These are phyloP conservation scores for Amanita molliuscula DNA, from an alignment of 768 basidiomycete genomes.

Conservation along the genomic window DNA sequence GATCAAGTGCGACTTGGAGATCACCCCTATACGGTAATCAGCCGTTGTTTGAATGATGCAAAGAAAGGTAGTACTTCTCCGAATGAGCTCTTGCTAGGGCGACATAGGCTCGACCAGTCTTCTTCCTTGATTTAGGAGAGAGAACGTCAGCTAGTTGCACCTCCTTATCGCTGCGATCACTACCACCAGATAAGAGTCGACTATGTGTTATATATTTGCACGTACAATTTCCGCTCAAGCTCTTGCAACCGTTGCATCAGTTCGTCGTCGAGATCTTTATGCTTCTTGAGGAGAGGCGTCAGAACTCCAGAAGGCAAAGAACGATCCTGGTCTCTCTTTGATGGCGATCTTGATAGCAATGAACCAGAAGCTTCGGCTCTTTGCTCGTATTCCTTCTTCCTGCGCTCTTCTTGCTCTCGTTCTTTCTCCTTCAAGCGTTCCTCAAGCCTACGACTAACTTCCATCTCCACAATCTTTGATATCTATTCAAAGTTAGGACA, in stretches of 20 bases:
- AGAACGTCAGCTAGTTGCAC: conserved; percentile 49
- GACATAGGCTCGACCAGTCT: conserved; percentile 77
- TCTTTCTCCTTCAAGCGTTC: conserved; percentile 32
- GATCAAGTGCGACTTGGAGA: conserved; percentile 66
- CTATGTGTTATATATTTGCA: conserved; percentile 12
- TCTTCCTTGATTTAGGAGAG: conserved; percentile 70
- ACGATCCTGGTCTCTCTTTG: conserved; percentile 19
- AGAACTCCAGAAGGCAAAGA: conserved; percentile 39
- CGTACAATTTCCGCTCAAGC: conserved; percentile 65
- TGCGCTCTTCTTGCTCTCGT: conserved; percentile 25
- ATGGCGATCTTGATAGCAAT: conserved; percentile 23
- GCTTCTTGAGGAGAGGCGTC: conserved; percentile 51
- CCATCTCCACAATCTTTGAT: conserved; percentile 61
- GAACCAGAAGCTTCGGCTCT: conserved; percentile 14
- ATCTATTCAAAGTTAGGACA: conserved; percentile 32
- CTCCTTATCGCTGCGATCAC: conserved; percentile 55
- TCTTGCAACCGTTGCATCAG: conserved; percentile 54
- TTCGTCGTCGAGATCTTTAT: conserved; percentile 61
- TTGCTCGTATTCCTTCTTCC: conserved; percentile 21
- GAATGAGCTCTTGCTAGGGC: conserved; percentile 73
- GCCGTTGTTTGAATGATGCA: background rate
- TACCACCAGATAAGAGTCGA: conserved; percentile 14
- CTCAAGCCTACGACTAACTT: conserved; percentile 58
- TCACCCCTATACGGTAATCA: conserved; percentile 44
- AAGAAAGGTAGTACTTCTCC: conserved; percentile 48